These are phyloP conservation scores for Kandelia obovata DNA, from an alignment of 345 rosid genomes.

Conservation along the genomic window DNA sequence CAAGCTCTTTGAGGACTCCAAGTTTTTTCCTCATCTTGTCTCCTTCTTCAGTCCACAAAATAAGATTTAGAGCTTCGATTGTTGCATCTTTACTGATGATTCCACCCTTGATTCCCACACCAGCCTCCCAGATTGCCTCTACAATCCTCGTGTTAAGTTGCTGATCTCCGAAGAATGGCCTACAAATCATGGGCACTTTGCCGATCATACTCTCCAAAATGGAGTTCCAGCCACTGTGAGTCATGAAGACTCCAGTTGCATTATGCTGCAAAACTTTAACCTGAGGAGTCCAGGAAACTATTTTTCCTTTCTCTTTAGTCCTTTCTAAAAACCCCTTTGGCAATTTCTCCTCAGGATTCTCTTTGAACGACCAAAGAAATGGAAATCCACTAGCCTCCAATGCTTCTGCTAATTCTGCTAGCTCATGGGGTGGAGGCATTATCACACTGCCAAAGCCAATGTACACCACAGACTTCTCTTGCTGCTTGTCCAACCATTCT, in stretches of 20 bases:
- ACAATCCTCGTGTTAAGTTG: slow-evolving; percentile 44
- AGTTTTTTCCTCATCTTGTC: slow-evolving; percentile 33
- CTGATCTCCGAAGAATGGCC: slow-evolving; percentile 64
- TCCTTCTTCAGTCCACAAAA: slow-evolving; percentile 36
- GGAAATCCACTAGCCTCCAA: slow-evolving; percentile 42
- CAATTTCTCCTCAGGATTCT: slow-evolving; percentile 16
- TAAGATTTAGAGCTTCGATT: slow-evolving; percentile 22
- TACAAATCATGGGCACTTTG: slow-evolving; percentile 77
- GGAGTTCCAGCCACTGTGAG: slow-evolving; percentile 75
- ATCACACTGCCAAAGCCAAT: slow-evolving; percentile 60
- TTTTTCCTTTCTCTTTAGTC: slow-evolving; percentile 33
- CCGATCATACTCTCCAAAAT: slow-evolving; percentile 56
- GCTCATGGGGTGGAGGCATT: slow-evolving; percentile 24
- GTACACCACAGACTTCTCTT: slow-evolving; percentile 42
- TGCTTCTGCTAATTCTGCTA: slow-evolving; percentile 53
- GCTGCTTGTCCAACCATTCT: slow-evolving; percentile 54
- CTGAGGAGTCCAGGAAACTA: slow-evolving; percentile 71
- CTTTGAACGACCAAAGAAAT: slow-evolving; percentile 63
- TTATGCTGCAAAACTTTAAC: slow-evolving; percentile 36
- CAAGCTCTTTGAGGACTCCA: slow-evolving; percentile 25
- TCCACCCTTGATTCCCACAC: slow-evolving; percentile 48
- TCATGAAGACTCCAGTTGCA: slow-evolving; percentile 51
- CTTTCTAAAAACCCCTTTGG: slow-evolving; percentile 43
- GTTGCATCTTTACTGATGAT: slow-evolving; percentile 31
- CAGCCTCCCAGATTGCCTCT: slow-evolving; percentile 52